Conservation (phyloP, 306 rosid genomes). For the Trifolium repens region DNA sequence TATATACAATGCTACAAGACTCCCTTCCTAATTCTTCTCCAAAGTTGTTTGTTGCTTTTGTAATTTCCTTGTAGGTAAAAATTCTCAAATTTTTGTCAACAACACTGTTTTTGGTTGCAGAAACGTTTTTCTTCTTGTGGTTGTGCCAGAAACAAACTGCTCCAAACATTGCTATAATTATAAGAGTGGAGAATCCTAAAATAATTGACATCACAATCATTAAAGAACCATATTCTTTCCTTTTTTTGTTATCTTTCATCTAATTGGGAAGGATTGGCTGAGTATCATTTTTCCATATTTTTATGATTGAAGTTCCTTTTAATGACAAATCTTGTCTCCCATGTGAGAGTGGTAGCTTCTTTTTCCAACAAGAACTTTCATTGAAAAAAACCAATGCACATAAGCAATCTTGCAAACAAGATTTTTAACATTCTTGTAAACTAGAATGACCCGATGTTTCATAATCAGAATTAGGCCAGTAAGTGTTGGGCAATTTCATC, state of each 20-base stretch:
- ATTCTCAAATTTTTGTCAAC: neutral
- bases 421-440: too few relatives aligned
- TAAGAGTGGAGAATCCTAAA: slow-evolving; percentile 36
- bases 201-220: slow-evolving; percentile 31
- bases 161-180: slow-evolving; percentile 16
- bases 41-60: slow-evolving; percentile 33
- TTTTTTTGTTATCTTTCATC: neutral
- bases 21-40: neutral
- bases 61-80: slow-evolving; percentile 37
- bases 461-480: too few relatives aligned
- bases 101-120: neutral
- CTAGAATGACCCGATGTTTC: too few relatives aligned
- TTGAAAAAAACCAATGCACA: too few relatives aligned
- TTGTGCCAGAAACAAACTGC: neutral
- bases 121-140: neutral
- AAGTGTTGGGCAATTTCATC: neutral
- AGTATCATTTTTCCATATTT: slow-evolving; percentile 26
- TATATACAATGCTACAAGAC: neutral
- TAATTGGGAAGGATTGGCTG: too few relatives aligned
- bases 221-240: slow-evolving; percentile 9
- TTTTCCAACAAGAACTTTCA: too few relatives aligned
- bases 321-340: too few relatives aligned
- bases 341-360: too few relatives aligned
- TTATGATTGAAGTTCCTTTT: neutral
- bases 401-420: too few relatives aligned